These are phyloP conservation scores for Catharanthus roseus DNA, from an alignment of 257 asterid genomes.

Conservation along the genomic window DNA sequence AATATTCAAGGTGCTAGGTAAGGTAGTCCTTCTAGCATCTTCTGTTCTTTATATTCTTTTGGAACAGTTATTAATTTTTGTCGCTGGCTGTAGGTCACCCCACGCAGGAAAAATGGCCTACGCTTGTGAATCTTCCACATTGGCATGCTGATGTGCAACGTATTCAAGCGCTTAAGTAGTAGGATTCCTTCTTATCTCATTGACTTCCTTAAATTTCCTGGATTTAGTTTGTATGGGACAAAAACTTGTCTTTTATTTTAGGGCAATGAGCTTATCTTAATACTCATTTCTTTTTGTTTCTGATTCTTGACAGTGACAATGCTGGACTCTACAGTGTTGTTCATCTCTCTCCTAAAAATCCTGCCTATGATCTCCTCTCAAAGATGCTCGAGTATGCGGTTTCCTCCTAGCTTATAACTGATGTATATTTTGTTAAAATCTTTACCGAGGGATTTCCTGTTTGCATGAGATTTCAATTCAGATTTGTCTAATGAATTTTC, in stretches of 20 bases:
- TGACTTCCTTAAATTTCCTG: neutral
- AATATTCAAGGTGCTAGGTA: conserved; percentile 94
- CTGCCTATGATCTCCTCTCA: conserved; percentile 90
- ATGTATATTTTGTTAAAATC: neutral
- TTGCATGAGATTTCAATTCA: neutral
- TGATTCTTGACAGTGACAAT: conserved; percentile 59
- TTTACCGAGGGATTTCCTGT: neutral
- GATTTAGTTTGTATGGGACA: conserved; percentile 1
- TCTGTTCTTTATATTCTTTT: conserved; percentile 8
- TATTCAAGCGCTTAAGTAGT: conserved; percentile 94
- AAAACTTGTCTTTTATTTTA: neutral
- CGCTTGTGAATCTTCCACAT: conserved; percentile 84
- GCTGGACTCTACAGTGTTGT: conserved; percentile 81
- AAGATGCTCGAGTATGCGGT: conserved; percentile 94
- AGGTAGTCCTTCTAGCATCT: conserved; percentile 31
- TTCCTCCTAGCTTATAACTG: conserved; percentile 16
- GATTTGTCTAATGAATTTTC: neutral
- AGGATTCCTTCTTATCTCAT: conserved; percentile 23
- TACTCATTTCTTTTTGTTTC: conserved; percentile 8
- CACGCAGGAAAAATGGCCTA: conserved; percentile 92
- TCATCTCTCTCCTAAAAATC: conserved; percentile 77
- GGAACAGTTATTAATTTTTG: conserved; percentile 4
- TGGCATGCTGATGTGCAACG: conserved; percentile 83
- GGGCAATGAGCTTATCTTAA: conserved; percentile 6
- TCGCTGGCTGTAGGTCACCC: conserved; percentile 71